These are phyloP conservation scores for Beta macrorhiza DNA, from an alignment of 179 eudicot genomes.

Conservation along the genomic window DNA sequence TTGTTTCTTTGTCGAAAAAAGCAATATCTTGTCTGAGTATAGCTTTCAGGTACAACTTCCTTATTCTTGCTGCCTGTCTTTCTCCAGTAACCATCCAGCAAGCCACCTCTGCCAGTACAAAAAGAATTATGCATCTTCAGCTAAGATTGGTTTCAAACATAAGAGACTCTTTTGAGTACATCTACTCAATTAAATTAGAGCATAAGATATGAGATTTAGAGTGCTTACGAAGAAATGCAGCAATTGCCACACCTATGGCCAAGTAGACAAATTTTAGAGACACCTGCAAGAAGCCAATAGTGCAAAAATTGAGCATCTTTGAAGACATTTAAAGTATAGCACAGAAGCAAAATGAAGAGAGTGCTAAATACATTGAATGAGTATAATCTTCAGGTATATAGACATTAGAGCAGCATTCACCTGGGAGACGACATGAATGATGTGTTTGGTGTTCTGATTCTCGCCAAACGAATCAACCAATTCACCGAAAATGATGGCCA, in stretches of 20 bases:
- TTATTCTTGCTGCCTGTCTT: constrained; percentile 59
- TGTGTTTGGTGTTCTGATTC: constrained; percentile 31
- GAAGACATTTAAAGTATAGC: not conserved
- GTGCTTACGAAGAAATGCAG: constrained; percentile 82
- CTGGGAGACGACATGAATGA: constrained; percentile 48
- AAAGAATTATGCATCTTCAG: not conserved
- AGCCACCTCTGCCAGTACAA: constrained; percentile 45
- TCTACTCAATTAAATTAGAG: no score
- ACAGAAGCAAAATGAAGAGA: not conserved
- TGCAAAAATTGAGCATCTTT: not conserved
- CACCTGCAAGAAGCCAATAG: constrained; percentile 37
- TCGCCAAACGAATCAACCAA: constrained; percentile 61
- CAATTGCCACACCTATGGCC: constrained; percentile 61
- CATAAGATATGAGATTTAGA: not conserved
- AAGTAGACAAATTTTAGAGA: constrained; percentile 66
- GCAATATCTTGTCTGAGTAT: constrained; percentile 61
- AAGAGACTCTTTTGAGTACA: not conserved
- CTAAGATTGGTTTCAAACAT: no score
- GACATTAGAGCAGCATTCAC: constrained; percentile 28
- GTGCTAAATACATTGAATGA: no score
- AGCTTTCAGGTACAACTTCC: constrained; percentile 55
- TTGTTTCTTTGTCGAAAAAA: constrained; percentile 60
- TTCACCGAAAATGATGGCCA: constrained; percentile 66
- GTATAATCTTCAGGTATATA: no score
- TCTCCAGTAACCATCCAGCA: constrained; percentile 78